Conservation (phyloP, 2,329 filamentous ascomycete species). For the Chaetomiaceae sp. region DNA sequence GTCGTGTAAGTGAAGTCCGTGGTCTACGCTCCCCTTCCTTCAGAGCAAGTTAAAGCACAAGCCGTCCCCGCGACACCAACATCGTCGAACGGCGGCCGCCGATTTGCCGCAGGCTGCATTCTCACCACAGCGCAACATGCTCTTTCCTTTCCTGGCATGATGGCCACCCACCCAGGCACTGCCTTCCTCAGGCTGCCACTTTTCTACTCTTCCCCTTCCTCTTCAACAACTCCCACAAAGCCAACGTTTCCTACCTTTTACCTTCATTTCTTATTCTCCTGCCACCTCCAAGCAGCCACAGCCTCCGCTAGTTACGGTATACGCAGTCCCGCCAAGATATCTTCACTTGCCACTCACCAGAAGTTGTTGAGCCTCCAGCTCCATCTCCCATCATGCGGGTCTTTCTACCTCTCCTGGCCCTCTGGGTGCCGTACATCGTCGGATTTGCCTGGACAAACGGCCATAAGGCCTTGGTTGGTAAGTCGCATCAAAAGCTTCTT, state of each 20-base stretch:
- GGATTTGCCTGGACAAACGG: constrained; percentile 17
- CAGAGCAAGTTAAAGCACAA: too few relatives aligned
- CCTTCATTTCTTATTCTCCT: background rate
- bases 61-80: background rate
- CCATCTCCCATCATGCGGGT: constrained; percentile 9
- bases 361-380: background rate
- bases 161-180: background rate
- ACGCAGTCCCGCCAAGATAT: background rate
- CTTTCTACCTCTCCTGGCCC: constrained; percentile 7
- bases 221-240: background rate
- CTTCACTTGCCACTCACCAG: constrained; percentile 3
- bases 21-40: too few relatives aligned
- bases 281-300: background rate
- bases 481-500: background rate
- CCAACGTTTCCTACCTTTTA: background rate
- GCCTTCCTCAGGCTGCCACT: background rate
- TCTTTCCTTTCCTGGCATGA: constrained; percentile 4
- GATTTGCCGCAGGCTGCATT: too few relatives aligned
- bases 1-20: too few relatives aligned
- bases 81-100: background rate
- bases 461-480: constrained; percentile 10
- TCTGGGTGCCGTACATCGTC: constrained; percentile 3
- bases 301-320: background rate
- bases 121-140: background rate
- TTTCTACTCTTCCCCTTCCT: background rate